A percentile compares a stretch with the other conserved stretches of the same genome.
Evolutionary conservation across 495 filamentous ascomycete species (phyloP).

Genomic region (Copromyces sp.): DNA sequence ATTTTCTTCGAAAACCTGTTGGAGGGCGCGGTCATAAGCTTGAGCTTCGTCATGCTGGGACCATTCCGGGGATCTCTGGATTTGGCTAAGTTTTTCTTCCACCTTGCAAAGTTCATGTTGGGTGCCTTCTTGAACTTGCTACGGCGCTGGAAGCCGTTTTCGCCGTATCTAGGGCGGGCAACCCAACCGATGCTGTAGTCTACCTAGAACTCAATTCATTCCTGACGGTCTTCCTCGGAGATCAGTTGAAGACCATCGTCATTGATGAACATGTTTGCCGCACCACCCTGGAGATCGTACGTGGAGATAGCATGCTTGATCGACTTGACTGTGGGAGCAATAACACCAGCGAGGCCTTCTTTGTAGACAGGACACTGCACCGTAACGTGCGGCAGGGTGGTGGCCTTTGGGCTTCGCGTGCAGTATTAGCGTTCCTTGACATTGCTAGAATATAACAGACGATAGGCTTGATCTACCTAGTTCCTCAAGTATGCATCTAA

Average conservation of each 20-base stretch:
- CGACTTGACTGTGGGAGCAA: slow-evolving; percentile 50
- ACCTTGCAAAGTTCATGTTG: slow-evolving; percentile 69
- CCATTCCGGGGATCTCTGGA: slow-evolving; percentile 47
- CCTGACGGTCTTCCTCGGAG: slow-evolving; percentile 44
- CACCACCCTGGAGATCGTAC: slow-evolving; percentile 62
- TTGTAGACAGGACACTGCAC: slow-evolving; percentile 59
- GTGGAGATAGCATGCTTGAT: slow-evolving; percentile 56
- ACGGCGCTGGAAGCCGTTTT: slow-evolving; percentile 44
- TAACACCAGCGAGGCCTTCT: slow-evolving; percentile 48
- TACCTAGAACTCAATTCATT: slow-evolving; percentile 47
- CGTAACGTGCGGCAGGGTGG: slow-evolving; percentile 48
- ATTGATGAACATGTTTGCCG: slow-evolving; percentile 61
- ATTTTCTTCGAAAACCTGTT: slow-evolving; percentile 49
- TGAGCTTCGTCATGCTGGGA: slow-evolving; percentile 51
- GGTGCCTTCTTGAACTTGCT: slow-evolving; percentile 59
- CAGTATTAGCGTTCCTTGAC: too few relatives aligned
- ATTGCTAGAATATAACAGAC: too few relatives aligned
- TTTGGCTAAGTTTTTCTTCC: slow-evolving; percentile 48
- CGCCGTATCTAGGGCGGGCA: slow-evolving; percentile 46
- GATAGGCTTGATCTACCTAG: too few relatives aligned
- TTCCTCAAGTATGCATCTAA: too few relatives aligned
- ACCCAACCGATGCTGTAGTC: slow-evolving; percentile 66
- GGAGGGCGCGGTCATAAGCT: slow-evolving; percentile 51
- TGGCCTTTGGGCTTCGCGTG: too few relatives aligned
- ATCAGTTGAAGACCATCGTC: slow-evolving; percentile 60